Conservation (phyloP, 805 yeast species). For the Pichia occidentalis region DNA sequence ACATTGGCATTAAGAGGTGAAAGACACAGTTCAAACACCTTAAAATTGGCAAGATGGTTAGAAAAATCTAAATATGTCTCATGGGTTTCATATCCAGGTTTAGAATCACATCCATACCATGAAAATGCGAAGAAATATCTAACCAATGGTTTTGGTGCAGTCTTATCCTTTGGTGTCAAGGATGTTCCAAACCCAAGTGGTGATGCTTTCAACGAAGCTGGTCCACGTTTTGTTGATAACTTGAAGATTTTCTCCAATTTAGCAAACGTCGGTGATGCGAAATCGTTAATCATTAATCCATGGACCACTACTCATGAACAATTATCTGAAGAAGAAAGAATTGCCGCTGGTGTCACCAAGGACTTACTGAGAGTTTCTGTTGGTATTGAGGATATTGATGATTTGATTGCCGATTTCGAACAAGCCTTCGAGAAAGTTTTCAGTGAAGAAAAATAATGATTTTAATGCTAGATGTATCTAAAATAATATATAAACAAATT, state of each 20-base stretch:
- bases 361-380: conserved; percentile 85
- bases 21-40: conserved; percentile 80
- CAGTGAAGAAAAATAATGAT: conserved; percentile 12
- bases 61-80: conserved; percentile 62
- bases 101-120: conserved; percentile 71
- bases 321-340: conserved; percentile 72
- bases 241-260: conserved; percentile 84
- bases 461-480: background rate
- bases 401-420: conserved; percentile 81
- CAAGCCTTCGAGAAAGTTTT: conserved; percentile 70
- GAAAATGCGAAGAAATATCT: conserved; percentile 79
- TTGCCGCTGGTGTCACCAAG: conserved; percentile 78
- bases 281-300: conserved; percentile 93
- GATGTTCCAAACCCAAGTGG: conserved; percentile 40
- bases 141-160: conserved; percentile 77
- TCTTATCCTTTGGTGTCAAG: conserved; percentile 84
- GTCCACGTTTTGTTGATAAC: conserved; percentile 77
- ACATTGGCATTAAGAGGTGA: conserved; percentile 91
- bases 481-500: background rate
- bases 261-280: conserved; percentile 96
- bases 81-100: conserved; percentile 92
- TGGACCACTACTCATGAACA: conserved; percentile 95
- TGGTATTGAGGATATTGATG: conserved; percentile 90
- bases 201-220: conserved; percentile 65
- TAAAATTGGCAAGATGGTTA: conserved; percentile 70